These are phyloP conservation scores for Picea glauca DNA, from an alignment of 75 land plant species.

Conservation along the genomic window DNA sequence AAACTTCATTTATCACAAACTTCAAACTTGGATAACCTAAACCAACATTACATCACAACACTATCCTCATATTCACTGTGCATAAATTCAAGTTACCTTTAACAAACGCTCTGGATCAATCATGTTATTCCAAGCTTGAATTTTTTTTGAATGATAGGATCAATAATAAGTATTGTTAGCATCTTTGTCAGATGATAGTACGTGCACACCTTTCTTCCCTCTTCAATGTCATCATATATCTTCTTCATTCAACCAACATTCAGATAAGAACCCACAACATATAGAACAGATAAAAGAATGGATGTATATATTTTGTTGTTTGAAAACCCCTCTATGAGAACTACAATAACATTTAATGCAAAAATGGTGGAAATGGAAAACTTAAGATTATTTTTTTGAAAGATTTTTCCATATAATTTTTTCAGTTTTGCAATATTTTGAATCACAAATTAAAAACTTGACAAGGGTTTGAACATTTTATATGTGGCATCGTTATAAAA, in stretches of 20 bases:
- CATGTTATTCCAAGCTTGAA: slow-evolving; percentile 94
- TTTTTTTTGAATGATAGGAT: slow-evolving; percentile 94
- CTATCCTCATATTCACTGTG: not conserved
- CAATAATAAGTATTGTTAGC: slow-evolving; percentile 80
- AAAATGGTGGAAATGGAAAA: too few relatives aligned
- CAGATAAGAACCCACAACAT: not conserved
- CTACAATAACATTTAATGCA: not conserved
- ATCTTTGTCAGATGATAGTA: slow-evolving; percentile 72
- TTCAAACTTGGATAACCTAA: too few relatives aligned
- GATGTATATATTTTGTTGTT: not conserved
- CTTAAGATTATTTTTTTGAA: too few relatives aligned
- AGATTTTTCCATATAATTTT: not conserved
- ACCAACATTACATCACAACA: not conserved
- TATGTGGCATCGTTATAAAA: too few relatives aligned
- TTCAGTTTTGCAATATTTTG: not conserved
- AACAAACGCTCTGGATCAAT: slow-evolving; percentile 79
- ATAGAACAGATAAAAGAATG: not conserved
- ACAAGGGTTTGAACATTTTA: too few relatives aligned
- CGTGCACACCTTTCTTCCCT: slow-evolving; percentile 96
- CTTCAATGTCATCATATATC: slow-evolving; percentile 92
- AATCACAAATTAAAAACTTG: not conserved
- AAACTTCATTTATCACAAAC: too few relatives aligned
- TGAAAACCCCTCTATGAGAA: not conserved
- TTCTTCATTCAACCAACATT: slow-evolving; percentile 14
- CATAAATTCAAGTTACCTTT: slow-evolving; percentile 53